Evolutionary conservation across 345 rosid species (phyloP).

Genomic region (Pugionium dolabratum): DNA sequence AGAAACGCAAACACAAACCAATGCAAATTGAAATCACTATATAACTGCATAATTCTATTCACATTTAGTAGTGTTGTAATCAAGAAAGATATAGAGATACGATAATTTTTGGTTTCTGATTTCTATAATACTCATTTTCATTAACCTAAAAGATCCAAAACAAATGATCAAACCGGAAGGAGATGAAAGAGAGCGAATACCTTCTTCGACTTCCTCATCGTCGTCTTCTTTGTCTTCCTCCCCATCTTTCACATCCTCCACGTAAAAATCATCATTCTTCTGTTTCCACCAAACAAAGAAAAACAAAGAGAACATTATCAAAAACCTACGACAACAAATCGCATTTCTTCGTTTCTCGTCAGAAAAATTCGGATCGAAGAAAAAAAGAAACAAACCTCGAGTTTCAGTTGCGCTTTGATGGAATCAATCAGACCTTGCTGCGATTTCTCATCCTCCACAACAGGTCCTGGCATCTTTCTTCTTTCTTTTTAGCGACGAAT

Average conservation of each 20-base stretch:
- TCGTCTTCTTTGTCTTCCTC: slow-evolving; percentile 60
- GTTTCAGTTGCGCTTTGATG: slow-evolving; percentile 29
- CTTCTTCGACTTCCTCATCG: slow-evolving; percentile 53
- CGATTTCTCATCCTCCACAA: slow-evolving; percentile 11
- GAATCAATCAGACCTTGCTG: slow-evolving; percentile 18
- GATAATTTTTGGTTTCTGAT: not conserved
- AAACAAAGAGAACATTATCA: not conserved
- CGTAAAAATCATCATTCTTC: slow-evolving; percentile 31
- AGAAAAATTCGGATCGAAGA: not conserved
- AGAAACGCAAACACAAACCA: not conserved
- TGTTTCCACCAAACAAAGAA: not conserved
- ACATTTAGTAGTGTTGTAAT: not conserved
- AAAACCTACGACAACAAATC: not conserved
- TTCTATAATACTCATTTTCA: not conserved
- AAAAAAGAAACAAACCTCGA: not conserved
- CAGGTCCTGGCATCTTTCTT: slow-evolving; percentile 35
- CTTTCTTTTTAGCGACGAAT: not conserved
- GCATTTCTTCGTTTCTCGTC: not conserved
- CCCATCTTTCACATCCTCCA: slow-evolving; percentile 69
- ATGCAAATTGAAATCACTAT: not conserved
- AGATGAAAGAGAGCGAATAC: slow-evolving; percentile 28
- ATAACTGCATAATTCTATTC: not conserved
- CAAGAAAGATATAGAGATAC: not conserved
- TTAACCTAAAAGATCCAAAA: not conserved
- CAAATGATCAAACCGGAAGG: slow-evolving; percentile 4